phyloP scores from a whole-genome alignment of 305 asterid genomes.

The Andrographis paniculata region DNA sequence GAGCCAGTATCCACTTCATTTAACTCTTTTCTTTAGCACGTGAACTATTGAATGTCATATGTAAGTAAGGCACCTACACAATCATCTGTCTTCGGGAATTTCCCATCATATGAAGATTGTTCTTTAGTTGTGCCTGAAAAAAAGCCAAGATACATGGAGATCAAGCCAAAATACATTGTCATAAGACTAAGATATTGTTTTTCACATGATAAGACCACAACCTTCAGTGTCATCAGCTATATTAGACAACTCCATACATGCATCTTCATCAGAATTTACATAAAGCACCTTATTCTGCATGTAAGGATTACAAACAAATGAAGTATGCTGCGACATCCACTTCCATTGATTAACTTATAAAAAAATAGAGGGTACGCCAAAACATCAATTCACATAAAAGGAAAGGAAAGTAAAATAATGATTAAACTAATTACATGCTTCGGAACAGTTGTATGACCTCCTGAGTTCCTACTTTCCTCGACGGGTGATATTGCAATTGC shows the following conservation, averaged over 20 bases:
- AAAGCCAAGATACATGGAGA: not conserved
- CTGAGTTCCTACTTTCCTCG: constrained; percentile 22
- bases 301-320: constrained; percentile 1
- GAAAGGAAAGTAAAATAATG: too few relatives aligned
- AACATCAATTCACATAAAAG: too few relatives aligned
- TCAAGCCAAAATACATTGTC: not conserved
- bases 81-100: not conserved
- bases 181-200: not conserved
- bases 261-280: not conserved
- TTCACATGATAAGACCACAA: not conserved
- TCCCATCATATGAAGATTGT: not conserved
- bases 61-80: not conserved
- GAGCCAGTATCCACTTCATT: too few relatives aligned
- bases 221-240: not conserved
- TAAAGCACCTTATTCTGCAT: constrained; percentile 24
- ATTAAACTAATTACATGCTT: constrained; percentile 24
- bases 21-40: too few relatives aligned
- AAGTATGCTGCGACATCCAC: constrained; percentile 1
- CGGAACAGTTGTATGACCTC: constrained; percentile 22
- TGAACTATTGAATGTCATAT: not conserved
- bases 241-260: not conserved
- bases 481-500: constrained; percentile 24
- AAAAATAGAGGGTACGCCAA: too few relatives aligned
- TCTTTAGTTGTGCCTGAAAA: not conserved
- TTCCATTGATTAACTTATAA: too few relatives aligned